Evolutionary conservation across 768 basidiomycete species (phyloP).

Genomic region (Xerocomus brunneocitrinus): DNA sequence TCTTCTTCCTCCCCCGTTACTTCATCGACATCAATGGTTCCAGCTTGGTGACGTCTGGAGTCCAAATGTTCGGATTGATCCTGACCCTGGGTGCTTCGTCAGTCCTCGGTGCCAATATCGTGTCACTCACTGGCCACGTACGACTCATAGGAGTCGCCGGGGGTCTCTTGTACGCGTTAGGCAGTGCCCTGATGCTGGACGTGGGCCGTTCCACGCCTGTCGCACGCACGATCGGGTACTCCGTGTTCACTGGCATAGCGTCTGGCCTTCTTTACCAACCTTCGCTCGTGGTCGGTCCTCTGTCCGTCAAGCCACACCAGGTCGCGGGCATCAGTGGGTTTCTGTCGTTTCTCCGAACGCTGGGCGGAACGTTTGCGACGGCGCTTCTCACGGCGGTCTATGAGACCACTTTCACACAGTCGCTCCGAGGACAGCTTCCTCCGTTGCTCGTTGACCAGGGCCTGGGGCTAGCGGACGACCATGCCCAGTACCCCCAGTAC

Average conservation of each 20-base stretch:
- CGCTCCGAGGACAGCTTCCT: conserved; percentile 26
- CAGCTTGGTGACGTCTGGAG: conserved; percentile 28
- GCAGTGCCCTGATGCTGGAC: conserved; percentile 31
- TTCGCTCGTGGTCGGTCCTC: conserved; percentile 33
- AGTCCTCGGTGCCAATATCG: conserved; percentile 32
- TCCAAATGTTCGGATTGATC: conserved; percentile 35
- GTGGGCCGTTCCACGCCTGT: conserved; percentile 30
- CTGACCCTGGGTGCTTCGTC: conserved; percentile 32
- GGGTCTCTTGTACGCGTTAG: conserved; percentile 31
- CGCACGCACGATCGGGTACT: conserved; percentile 28
- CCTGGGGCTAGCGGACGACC: conserved; percentile 28
- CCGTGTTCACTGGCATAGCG: conserved; percentile 28
- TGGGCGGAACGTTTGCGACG: conserved; percentile 33
- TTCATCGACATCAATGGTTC: conserved; percentile 36
- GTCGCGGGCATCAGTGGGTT: conserved; percentile 35
- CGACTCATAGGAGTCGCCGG: conserved; percentile 30
- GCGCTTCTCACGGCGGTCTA: conserved; percentile 33
- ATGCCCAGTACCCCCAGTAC: conserved; percentile 31
- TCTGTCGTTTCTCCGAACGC: conserved; percentile 32
- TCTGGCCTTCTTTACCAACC: conserved; percentile 34
- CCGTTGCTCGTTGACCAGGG: conserved; percentile 29
- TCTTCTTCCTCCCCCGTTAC: conserved; percentile 37
- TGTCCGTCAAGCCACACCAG: conserved; percentile 32
- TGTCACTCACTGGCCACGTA: conserved; percentile 30
- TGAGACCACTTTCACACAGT: conserved; percentile 30